Conservation (phyloP, 2,329 filamentous ascomycete species). For the Diatrype stigma region DNA sequence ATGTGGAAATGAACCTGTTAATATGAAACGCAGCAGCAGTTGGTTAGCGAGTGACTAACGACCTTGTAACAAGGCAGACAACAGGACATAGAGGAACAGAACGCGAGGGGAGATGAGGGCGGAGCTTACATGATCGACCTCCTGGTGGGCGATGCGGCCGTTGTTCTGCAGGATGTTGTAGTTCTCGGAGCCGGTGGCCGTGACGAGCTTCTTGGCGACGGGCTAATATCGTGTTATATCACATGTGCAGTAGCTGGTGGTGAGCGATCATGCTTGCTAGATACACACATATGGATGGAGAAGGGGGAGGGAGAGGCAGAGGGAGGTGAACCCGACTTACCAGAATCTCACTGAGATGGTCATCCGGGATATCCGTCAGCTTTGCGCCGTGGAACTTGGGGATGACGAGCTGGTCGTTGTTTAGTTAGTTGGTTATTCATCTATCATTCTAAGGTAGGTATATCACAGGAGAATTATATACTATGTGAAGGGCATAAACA, state of each 20-base stretch:
- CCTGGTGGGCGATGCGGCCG: slow-evolving; percentile 83
- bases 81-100: too few species aligned
- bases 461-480: too few species aligned
- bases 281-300: background rate
- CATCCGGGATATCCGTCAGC: slow-evolving; percentile 88
- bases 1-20: slow-evolving; percentile 86
- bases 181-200: slow-evolving; percentile 69
- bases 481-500: too few species aligned
- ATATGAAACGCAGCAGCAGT: slow-evolving; percentile 9
- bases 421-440: background rate
- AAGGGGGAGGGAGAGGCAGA: background rate
- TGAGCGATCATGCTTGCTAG: background rate
- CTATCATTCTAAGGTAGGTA: too few species aligned
- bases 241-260: background rate
- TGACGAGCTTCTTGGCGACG: slow-evolving; percentile 81
- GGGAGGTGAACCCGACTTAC: slow-evolving; percentile 38
- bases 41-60: too few species aligned
- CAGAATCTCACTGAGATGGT: slow-evolving; percentile 76
- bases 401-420: slow-evolving; percentile 71
- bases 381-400: slow-evolving; percentile 93
- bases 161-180: slow-evolving; percentile 99
- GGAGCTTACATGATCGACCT: slow-evolving; percentile 77
- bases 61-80: too few species aligned
- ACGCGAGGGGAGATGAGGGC: background rate
- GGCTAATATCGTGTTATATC: too few species aligned